phyloP scores from a whole-genome alignment of 116 monocot genomes.

The Cymodocea nodosa region DNA sequence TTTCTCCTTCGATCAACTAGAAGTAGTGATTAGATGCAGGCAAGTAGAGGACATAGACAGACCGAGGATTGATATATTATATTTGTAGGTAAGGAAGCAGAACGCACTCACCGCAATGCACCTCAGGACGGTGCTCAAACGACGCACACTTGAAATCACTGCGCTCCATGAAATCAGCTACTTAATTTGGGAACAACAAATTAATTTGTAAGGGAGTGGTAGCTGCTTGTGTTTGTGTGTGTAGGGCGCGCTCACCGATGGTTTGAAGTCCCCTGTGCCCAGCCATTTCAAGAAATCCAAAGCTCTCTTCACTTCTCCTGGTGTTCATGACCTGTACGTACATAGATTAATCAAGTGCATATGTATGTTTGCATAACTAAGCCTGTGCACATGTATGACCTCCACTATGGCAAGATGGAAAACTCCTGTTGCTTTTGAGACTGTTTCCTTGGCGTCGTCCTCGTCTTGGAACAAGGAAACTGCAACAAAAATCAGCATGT shows the following conservation, averaged over 20 bases:
- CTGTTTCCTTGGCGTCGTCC: constrained; percentile 48
- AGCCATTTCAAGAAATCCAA: constrained; percentile 53
- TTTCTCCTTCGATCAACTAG: not conserved
- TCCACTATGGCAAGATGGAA: constrained; percentile 81
- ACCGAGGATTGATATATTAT: too few species aligned
- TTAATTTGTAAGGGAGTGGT: too few species aligned
- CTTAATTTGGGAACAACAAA: too few species aligned
- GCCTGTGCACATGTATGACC: constrained; percentile 17
- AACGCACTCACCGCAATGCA: constrained; percentile 54
- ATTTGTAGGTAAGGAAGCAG: too few species aligned
- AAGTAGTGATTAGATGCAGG: not conserved
- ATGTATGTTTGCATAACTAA: not conserved
- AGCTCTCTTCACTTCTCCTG: constrained; percentile 14
- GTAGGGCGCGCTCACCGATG: constrained; percentile 29
- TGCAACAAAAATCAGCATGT: constrained; percentile 10
- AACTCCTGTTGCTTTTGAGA: constrained; percentile 23
- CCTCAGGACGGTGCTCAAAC: constrained; percentile 66
- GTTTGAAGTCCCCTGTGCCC: constrained; percentile 26
- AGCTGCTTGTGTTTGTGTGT: too few species aligned
- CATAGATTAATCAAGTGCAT: not conserved
- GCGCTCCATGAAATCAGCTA: constrained; percentile 7
- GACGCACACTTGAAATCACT: constrained; percentile 55
- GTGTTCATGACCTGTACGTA: constrained; percentile 30
- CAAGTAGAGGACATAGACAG: not conserved
- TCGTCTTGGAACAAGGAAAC: constrained; percentile 39